Evolutionary conservation across 148 eudicot species (phyloP), one percentile per base, ranked within the genome.

Genomic region (Camellia sinensis): DNA sequence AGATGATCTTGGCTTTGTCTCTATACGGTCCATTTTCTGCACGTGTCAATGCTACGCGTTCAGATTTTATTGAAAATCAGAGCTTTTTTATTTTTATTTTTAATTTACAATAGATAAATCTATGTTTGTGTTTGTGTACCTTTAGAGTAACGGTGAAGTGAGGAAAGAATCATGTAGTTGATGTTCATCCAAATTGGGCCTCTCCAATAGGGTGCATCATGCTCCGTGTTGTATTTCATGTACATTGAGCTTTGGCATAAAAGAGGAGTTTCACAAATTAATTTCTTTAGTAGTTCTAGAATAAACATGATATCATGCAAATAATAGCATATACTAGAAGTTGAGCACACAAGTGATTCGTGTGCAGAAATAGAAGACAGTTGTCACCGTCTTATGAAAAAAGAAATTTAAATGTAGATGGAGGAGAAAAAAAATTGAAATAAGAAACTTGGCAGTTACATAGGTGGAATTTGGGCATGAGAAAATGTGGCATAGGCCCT

Each of bases 151-250:
- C 90, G 89, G 81, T 93, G 84, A 60, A 95, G 99, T n/a, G 99
- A 83, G 80, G 99, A 95, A 70, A 95, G 95, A 80, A 92, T 92
- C 93, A 93, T 67, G 86, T 93, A 95, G 79, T 95, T 95, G 89
- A 95, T 92, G 92, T 93, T 92, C 85, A 95, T 88, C 99, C 99
- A 95, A 67, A 95, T 83, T 71, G 99, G 89, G 19, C 99, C 99
- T 82, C 99, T 92, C 99, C 99, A 95, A 79, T 95, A 93, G 5
- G 99, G 99, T 17, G 99, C 87, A 54, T 95, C 99, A 80, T 95
- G 97, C 89, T 95, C 97, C 10, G 99, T 95, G 83, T 95, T 95
- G 80, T 83, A 87, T 85, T 93, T 89, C 99, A 95, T 92, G 91
- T 93, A 95, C 84, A 95, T 15, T 65, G 99, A 90, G 81, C 99